phyloP scores from a whole-genome alignment of 352 stramenopile genomes.

The Pythium coloratum region DNA sequence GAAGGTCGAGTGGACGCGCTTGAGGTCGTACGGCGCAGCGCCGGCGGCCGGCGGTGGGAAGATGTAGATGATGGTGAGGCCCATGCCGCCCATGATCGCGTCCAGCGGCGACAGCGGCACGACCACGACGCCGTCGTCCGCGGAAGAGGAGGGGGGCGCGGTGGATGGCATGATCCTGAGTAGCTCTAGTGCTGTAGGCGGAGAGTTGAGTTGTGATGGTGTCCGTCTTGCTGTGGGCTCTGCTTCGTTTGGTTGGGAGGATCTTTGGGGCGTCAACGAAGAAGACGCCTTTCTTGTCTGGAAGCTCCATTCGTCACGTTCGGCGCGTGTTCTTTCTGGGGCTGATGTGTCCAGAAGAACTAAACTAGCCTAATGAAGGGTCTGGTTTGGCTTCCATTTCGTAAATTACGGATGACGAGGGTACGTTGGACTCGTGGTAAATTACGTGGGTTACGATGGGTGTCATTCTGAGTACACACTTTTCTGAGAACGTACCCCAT shows the following conservation, averaged over 20 bases:
- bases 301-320: background rate
- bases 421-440: background rate
- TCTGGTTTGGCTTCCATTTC: too few species aligned
- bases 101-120: slow-evolving; percentile 49
- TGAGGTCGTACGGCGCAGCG: slow-evolving; percentile 34
- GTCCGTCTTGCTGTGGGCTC: too few species aligned
- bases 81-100: slow-evolving; percentile 42
- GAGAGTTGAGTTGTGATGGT: background rate
- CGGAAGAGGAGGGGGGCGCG: background rate
- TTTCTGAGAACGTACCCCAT: background rate
- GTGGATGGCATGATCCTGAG: background rate
- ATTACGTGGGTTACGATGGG: background rate
- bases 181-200: background rate
- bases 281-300: background rate
- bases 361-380: background rate
- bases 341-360: background rate
- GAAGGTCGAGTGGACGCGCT: slow-evolving; percentile 40
- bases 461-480: background rate
- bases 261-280: too few species aligned
- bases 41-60: slow-evolving; percentile 32
- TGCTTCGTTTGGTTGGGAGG: too few species aligned
- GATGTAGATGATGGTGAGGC: slow-evolving; percentile 56
- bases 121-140: slow-evolving; percentile 6
- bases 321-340: background rate
- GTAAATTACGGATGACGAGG: too few species aligned